A percentile compares a stretch with the other conserved stretches of the same genome.
Evolutionary conservation across 352 stramenopile genomes (phyloP).

Genomic region (Globisporangium rhizosaccharum): DNA sequence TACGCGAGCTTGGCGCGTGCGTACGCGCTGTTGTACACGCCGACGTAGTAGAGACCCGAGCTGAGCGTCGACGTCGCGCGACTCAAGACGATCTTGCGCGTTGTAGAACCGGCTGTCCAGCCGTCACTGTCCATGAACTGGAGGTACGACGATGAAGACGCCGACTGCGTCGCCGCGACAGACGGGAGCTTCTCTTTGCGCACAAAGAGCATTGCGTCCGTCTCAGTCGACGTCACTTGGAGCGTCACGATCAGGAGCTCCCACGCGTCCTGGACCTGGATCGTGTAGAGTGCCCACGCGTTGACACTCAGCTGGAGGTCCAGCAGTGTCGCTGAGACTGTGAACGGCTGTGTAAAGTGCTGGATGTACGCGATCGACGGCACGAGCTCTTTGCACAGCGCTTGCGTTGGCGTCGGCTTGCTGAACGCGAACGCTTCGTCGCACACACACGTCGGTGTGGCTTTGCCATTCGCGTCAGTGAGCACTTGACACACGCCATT

Average conservation of each 20-base stretch:
- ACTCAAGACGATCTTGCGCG: slow-evolving; percentile 52
- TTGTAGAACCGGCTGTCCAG: slow-evolving; percentile 34
- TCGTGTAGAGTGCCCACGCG: slow-evolving; percentile 56
- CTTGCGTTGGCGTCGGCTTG: slow-evolving; percentile 34
- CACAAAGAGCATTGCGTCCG: slow-evolving; percentile 73
- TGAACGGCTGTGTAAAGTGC: slow-evolving; percentile 45
- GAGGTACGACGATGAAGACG: slow-evolving; percentile 16
- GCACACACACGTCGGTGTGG: slow-evolving; percentile 45
- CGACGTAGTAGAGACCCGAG: slow-evolving; percentile 70
- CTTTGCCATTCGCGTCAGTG: slow-evolving; percentile 10
- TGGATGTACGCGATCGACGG: slow-evolving; percentile 56
- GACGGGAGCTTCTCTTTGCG: slow-evolving; percentile 59
- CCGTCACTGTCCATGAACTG: slow-evolving; percentile 49
- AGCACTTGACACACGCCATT: slow-evolving; percentile 54
- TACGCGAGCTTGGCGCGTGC: slow-evolving; percentile 43
- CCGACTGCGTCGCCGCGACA: slow-evolving; percentile 7
- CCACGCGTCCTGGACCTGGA: slow-evolving; percentile 54
- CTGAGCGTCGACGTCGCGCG: slow-evolving; percentile 58
- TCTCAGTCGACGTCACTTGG: slow-evolving; percentile 24
- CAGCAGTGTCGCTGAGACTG: slow-evolving; percentile 25
- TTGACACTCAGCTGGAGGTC: slow-evolving; percentile 42
- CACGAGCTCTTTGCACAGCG: slow-evolving; percentile 55
- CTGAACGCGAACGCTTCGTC: slow-evolving; percentile 58
- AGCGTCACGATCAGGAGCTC: slow-evolving; percentile 49
- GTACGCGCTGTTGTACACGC: slow-evolving; percentile 70